These are phyloP conservation scores for Moelleriella libera DNA, from an alignment of 2,329 filamentous ascomycete genomes.

Conservation along the genomic window DNA sequence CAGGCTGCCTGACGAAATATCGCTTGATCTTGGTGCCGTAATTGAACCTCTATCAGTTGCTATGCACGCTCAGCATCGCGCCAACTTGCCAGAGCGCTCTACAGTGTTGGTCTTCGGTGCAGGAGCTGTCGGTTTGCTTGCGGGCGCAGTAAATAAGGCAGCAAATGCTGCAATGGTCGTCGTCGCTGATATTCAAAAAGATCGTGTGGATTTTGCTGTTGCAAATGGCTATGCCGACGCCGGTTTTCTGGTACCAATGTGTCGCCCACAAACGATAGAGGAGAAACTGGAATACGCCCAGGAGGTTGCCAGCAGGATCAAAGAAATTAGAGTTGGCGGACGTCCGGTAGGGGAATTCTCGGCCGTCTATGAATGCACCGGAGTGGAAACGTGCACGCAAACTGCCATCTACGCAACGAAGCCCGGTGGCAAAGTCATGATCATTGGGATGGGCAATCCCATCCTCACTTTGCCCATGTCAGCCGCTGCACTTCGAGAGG, in stretches of 20 bases:
- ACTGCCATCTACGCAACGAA: slow-evolving; percentile 56
- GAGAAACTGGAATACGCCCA: slow-evolving; percentile 38
- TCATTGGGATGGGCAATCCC: slow-evolving; percentile 61
- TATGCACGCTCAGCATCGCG: slow-evolving; percentile 38
- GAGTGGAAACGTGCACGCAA: slow-evolving; percentile 64
- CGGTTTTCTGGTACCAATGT: slow-evolving; percentile 33
- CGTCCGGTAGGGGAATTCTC: slow-evolving; percentile 47
- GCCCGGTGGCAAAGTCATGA: slow-evolving; percentile 54
- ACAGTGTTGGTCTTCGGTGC: slow-evolving; percentile 44
- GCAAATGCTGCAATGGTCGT: slow-evolving; percentile 28
- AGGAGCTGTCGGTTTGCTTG: slow-evolving; percentile 46
- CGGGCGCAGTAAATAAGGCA: slow-evolving; percentile 41
- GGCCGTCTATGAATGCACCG: slow-evolving; percentile 65
- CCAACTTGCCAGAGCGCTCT: slow-evolving; percentile 22
- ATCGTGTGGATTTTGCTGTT: slow-evolving; percentile 43
- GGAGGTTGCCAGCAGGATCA: slow-evolving; percentile 30
- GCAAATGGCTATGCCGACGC: slow-evolving; percentile 41
- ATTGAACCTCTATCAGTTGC: slow-evolving; percentile 46
- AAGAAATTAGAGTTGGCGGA: slow-evolving; percentile 19
- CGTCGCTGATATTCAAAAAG: slow-evolving; percentile 41
- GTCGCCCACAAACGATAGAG: slow-evolving; percentile 31
- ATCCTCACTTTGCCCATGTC: slow-evolving; percentile 56
- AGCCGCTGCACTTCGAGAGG: slow-evolving; percentile 52
- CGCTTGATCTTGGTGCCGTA: slow-evolving; percentile 40
- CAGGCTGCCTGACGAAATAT: slow-evolving; percentile 32